Conservation (phyloP, 1,139 yeast species). For the Pichia sp. region DNA sequence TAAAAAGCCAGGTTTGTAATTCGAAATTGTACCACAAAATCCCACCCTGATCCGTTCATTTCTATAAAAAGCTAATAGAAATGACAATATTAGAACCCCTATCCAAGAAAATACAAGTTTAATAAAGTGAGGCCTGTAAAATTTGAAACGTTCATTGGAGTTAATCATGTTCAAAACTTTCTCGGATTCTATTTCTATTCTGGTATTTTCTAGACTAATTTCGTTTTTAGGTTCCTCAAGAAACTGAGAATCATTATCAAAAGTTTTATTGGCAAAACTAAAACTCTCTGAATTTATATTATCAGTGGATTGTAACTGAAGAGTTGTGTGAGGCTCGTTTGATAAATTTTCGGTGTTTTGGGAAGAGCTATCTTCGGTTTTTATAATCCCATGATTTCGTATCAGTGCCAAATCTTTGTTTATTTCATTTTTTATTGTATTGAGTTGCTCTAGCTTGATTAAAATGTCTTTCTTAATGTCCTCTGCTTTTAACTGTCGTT, state of each 20-base stretch:
- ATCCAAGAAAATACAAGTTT: slow-evolving; percentile 14
- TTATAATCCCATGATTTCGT: background rate
- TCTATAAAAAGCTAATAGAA: slow-evolving; percentile 32
- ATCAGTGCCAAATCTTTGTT: slow-evolving; percentile 2
- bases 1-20: slow-evolving; percentile 8
- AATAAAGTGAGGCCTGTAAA: slow-evolving; percentile 11
- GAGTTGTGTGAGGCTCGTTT: no score
- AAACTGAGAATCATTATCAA: slow-evolving; percentile 17
- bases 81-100: slow-evolving; percentile 20
- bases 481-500: background rate
- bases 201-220: slow-evolving; percentile 21
- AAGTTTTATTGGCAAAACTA: background rate
- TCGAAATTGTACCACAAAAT: slow-evolving; percentile 55
- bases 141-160: slow-evolving; percentile 8
- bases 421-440: slow-evolving; percentile 2
- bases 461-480: slow-evolving; percentile 3
- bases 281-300: background rate
- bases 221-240: slow-evolving; percentile 20
- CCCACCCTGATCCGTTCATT: slow-evolving; percentile 57
- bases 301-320: background rate
- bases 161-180: slow-evolving; percentile 18
- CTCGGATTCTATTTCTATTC: slow-evolving; percentile 23
- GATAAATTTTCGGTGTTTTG: no score
- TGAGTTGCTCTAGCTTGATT: slow-evolving; percentile 5
- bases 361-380: no score